phyloP scores from a whole-genome alignment of 2,329 filamentous ascomycete genomes.

The Capronia coronata region DNA sequence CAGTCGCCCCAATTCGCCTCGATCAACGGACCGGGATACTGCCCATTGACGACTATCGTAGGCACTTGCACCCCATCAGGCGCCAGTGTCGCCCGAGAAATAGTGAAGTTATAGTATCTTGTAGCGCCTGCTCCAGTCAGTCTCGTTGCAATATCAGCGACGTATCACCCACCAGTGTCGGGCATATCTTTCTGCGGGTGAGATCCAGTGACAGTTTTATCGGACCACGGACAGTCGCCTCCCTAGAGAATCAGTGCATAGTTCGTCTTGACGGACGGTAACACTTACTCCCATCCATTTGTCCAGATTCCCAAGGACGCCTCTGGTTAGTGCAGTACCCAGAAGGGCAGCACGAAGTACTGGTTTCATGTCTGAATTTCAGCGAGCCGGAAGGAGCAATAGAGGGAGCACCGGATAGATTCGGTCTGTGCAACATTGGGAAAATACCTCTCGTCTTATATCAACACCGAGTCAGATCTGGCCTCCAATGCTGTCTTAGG shows the following conservation, averaged over 20 bases:
- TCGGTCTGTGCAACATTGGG: constrained; percentile 8
- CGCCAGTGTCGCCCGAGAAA: constrained; percentile 17
- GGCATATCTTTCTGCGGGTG: constrained; percentile 18
- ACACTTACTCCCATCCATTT: constrained; percentile 20
- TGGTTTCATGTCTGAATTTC: constrained; percentile 10
- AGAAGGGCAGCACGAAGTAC: constrained; percentile 9
- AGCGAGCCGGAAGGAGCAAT: background rate
- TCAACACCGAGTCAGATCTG: background rate
- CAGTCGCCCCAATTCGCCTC: constrained; percentile 36
- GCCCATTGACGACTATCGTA: constrained; percentile 39
- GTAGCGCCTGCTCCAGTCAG: constrained; percentile 20
- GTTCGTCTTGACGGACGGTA: background rate
- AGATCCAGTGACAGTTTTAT: constrained; percentile 10
- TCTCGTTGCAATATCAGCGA: background rate
- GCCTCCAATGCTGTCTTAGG: background rate
- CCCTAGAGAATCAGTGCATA: constrained; percentile 11
- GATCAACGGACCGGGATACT: constrained; percentile 32
- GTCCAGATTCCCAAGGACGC: constrained; percentile 8
- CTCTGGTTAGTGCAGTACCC: constrained; percentile 6
- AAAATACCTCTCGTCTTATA: constrained; percentile 6
- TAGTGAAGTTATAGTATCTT: constrained; percentile 20
- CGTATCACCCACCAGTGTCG: constrained; percentile 13
- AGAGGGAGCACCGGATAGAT: constrained; percentile 1
- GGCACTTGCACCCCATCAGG: constrained; percentile 32
- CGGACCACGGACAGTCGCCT: constrained; percentile 19